Base-by-base conservation (phyloP, 2,329 filamentous ascomycete species). In the Phialocephala subalpina region DNA sequence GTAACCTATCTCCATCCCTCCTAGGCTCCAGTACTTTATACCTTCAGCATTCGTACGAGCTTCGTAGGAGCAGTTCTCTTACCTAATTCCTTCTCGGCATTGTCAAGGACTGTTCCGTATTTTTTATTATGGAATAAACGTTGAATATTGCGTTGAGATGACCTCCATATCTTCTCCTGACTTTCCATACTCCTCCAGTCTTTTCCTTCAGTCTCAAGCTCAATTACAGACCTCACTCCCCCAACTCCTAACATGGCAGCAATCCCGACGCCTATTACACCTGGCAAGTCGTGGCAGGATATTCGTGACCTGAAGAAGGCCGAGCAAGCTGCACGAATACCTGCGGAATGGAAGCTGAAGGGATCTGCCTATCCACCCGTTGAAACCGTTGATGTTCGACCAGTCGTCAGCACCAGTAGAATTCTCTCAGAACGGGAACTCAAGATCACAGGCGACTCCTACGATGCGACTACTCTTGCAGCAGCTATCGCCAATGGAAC, bases 381-480 rank as follows among this genome's bases (percentile, higher is more conserved):
- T 27, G 59, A 33, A 8, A 59, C 59, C 11, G 27, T 68, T 27
- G 70, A 70, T 49, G 56, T 72, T 22, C 68, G 69, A 45, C 63
- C 62, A 16, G 35, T 67, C 45, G 64, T 64, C 20, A 53, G 38
- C 27, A 59, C 63, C 5, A 67, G 60, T 47, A 63, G 68, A 1
- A 67, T 71, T 35, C 61, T 71, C 9, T 69, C 66, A 20, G 63
- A 56, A 36, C 62, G 60, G 18, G 69, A 71, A 62, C 47, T 71
- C 52, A 53, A 64, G 29, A 71, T 71, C 53, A 70, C 69, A 56
- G 67, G 67, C n/a, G 56, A 62, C 6, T 47, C 58, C 14, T 68
- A 70, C 27, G 69, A 71, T 59, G 70, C 71, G 1, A 71, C 70
- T n/a, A 63, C 67, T 29, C 58, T 72, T 12, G 60, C 63, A 9